Evolutionary conservation across 106 monocot species (phyloP).

Genomic region (Iris macrosiphon): DNA sequence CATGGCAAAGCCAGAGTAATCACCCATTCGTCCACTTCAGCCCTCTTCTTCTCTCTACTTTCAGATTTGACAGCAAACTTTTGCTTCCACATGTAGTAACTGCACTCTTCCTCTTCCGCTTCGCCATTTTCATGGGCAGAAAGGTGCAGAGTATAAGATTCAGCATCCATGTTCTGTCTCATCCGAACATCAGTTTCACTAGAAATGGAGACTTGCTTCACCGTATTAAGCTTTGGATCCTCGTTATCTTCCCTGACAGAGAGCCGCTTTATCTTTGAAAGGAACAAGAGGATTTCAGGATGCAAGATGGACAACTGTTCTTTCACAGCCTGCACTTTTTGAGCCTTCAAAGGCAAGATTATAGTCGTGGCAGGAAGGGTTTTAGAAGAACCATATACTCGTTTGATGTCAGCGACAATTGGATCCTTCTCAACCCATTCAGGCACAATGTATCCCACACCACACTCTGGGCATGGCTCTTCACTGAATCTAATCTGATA

Average conservation of each 20-base stretch:
- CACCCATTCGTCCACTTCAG: constrained; percentile 46
- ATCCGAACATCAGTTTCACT: constrained; percentile 31
- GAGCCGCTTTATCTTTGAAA: constrained; percentile 38
- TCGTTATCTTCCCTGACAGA: constrained; percentile 31
- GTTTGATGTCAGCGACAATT: constrained; percentile 16
- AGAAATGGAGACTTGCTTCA: constrained; percentile 30
- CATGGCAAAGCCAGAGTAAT: constrained; percentile 43
- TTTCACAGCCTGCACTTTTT: constrained; percentile 34
- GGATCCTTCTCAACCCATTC: constrained; percentile 40
- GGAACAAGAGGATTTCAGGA: constrained; percentile 47
- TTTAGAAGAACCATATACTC: constrained; percentile 24
- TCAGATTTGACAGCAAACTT: constrained; percentile 47
- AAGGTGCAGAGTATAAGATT: constrained; percentile 38
- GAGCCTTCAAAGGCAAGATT: constrained; percentile 42
- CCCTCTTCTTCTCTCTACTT: constrained; percentile 31
- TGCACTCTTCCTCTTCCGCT: constrained; percentile 20
- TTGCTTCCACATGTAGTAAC: constrained; percentile 68
- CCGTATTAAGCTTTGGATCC: constrained; percentile 13
- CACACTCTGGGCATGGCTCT: constrained; percentile 28
- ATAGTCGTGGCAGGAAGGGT: constrained; percentile 35
- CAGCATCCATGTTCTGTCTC: constrained; percentile 40
- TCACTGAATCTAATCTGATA: constrained; percentile 55
- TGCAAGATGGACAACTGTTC: constrained; percentile 37
- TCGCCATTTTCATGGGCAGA: constrained; percentile 14
- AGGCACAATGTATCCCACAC: constrained; percentile 46